Evolutionary conservation across 768 basidiomycete species (phyloP).

Genomic region (Termitomyces sp.): DNA sequence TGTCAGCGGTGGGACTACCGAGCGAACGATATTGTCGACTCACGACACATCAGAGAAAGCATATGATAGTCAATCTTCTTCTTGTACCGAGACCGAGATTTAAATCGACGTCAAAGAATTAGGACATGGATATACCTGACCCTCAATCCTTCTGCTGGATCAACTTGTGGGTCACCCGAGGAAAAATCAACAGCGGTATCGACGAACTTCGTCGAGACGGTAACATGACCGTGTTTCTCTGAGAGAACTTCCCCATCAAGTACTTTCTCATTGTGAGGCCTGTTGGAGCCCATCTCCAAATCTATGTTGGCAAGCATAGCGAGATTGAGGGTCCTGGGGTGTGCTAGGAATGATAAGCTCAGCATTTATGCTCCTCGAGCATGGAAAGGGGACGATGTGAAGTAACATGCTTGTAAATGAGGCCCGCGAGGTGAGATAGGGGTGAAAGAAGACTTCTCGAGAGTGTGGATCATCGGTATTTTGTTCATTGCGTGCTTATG

Average conservation of each 20-base stretch:
- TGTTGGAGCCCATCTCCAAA: slow-evolving; percentile 10
- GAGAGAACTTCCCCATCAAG: not conserved
- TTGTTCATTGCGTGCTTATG: not conserved
- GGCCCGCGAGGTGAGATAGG: not conserved
- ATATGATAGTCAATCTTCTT: slow-evolving; percentile 69
- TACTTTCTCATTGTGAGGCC: slow-evolving; percentile 26
- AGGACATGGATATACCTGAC: slow-evolving; percentile 39
- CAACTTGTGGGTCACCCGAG: slow-evolving; percentile 44
- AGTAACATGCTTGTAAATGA: too few relatives aligned
- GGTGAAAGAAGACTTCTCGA: not conserved
- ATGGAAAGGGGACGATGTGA: not conserved
- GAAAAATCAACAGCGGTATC: slow-evolving; percentile 62
- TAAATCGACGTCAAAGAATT: not conserved
- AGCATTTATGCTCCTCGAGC: not conserved
- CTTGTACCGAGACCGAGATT: slow-evolving; percentile 24
- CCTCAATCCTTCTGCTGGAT: slow-evolving; percentile 49
- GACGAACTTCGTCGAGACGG: slow-evolving; percentile 45
- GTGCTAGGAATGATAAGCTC: not conserved
- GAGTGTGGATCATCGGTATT: not conserved
- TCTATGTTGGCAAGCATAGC: not conserved
- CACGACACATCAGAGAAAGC: slow-evolving; percentile 70
- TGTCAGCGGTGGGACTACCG: not conserved
- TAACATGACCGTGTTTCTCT: slow-evolving; percentile 25
- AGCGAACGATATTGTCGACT: slow-evolving; percentile 18
- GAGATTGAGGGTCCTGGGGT: not conserved